phyloP scores from a whole-genome alignment of 148 eudicot species.

The Cornus florida region DNA sequence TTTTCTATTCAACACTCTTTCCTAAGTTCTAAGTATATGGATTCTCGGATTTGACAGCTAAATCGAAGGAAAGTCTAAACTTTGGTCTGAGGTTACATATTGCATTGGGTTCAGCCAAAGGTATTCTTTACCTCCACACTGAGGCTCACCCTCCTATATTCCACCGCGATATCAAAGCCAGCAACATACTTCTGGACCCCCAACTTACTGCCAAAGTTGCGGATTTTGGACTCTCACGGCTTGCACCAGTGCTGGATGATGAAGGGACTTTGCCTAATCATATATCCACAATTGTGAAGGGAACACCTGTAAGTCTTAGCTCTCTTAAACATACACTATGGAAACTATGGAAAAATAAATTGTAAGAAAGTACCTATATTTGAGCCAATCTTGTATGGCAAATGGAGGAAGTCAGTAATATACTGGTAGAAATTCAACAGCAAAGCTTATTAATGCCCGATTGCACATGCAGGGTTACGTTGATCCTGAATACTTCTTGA shows the following conservation, averaged over 20 bases:
- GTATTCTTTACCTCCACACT: constrained; percentile 82
- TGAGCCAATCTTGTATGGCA: too few species aligned
- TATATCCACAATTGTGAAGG: constrained; percentile 83
- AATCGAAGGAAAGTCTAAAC: constrained; percentile 45
- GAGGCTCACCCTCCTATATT: constrained; percentile 94
- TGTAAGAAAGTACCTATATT: not conserved
- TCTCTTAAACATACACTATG: not conserved
- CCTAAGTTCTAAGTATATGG: constrained; percentile 3
- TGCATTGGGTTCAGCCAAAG: constrained; percentile 81
- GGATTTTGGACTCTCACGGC: constrained; percentile 88
- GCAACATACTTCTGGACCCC: constrained; percentile 77
- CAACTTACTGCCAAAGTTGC: constrained; percentile 80
- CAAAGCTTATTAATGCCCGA: not conserved
- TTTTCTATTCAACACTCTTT: not conserved
- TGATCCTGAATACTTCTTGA: constrained; percentile 85
- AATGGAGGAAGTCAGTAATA: too few species aligned
- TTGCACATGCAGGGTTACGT: constrained; percentile 69
- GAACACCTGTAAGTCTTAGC: constrained; percentile 73
- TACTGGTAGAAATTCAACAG: too few species aligned
- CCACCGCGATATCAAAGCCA: constrained; percentile 88
- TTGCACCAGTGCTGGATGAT: constrained; percentile 77
- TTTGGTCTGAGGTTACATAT: constrained; percentile 66
- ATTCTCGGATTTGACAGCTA: constrained; percentile 35
- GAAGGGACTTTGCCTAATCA: constrained; percentile 50
- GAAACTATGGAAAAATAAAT: not conserved